Conservation (phyloP, 768 basidiomycete species). For the Lactifluus subvellereus region DNA sequence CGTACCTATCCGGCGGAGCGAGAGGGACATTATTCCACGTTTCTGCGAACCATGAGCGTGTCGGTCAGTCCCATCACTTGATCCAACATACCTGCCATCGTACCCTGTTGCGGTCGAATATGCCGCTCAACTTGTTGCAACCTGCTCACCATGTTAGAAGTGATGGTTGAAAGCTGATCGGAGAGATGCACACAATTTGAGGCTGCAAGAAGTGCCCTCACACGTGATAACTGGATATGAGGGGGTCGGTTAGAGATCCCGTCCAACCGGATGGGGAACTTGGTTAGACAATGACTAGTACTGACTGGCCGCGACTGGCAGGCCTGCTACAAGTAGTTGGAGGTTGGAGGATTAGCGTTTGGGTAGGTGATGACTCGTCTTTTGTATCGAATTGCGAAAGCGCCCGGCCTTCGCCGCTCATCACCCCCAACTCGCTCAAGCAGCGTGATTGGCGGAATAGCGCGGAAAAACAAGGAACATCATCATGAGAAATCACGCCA, state of each 20-base stretch:
- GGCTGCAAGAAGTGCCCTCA: not conserved
- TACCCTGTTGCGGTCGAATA: conserved; percentile 31
- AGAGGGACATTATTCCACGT: conserved; percentile 71
- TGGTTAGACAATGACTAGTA: too few species aligned
- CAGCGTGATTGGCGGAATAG: not conserved
- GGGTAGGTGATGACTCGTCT: not conserved
- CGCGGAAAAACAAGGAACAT: not conserved
- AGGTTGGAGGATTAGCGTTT: not conserved
- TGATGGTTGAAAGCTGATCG: not conserved
- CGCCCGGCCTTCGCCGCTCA: not conserved
- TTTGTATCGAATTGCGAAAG: conserved; percentile 1
- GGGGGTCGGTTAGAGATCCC: not conserved
- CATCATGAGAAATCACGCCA: not conserved
- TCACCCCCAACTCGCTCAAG: not conserved
- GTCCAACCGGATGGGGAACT: not conserved
- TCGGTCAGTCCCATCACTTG: conserved; percentile 3
- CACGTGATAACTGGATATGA: conserved; percentile 8
- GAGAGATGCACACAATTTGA: not conserved
- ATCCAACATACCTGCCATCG: conserved; percentile 42
- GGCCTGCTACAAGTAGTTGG: not conserved
- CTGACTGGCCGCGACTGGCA: too few species aligned
- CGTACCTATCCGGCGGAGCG: conserved; percentile 79
- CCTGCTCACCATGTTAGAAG: conserved; percentile 46
- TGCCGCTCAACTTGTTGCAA: conserved; percentile 56
- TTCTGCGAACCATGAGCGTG: conserved; percentile 40